Conservation (phyloP, 331 rosid genomes). For the Acacia concinna region DNA sequence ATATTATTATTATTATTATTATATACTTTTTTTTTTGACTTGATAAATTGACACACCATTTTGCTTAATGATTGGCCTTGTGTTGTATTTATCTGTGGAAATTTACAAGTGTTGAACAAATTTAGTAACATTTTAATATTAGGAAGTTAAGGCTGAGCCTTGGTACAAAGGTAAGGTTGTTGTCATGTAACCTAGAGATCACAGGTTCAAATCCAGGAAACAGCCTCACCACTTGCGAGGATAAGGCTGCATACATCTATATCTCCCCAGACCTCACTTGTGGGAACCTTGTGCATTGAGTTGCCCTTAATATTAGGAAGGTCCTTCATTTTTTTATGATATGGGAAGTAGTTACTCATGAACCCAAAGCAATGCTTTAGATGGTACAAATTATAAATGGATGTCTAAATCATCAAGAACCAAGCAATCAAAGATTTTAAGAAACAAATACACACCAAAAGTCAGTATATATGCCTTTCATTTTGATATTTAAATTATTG, state of each 20-base stretch:
- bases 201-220: no score
- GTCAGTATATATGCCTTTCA: background rate
- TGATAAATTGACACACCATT: constrained; percentile 12
- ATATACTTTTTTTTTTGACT: no score
- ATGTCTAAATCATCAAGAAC: background rate
- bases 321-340: background rate
- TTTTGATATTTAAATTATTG: background rate
- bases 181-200: no score
- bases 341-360: background rate
- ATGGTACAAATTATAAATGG: background rate
- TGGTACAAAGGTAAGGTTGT: no score
- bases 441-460: background rate
- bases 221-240: no score
- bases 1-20: no score
- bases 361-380: background rate
- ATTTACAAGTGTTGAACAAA: background rate
- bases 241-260: no score
- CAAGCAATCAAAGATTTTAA: background rate
- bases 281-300: no score
- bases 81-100: background rate
- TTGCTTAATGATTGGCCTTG: background rate
- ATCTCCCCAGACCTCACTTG: no score
- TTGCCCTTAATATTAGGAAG: background rate
- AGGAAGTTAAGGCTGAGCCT: no score
- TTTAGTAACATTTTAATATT: background rate